phyloP scores from a whole-genome alignment of 176 grass and related monocot species.

The Ampelocalamus luodianensis region DNA sequence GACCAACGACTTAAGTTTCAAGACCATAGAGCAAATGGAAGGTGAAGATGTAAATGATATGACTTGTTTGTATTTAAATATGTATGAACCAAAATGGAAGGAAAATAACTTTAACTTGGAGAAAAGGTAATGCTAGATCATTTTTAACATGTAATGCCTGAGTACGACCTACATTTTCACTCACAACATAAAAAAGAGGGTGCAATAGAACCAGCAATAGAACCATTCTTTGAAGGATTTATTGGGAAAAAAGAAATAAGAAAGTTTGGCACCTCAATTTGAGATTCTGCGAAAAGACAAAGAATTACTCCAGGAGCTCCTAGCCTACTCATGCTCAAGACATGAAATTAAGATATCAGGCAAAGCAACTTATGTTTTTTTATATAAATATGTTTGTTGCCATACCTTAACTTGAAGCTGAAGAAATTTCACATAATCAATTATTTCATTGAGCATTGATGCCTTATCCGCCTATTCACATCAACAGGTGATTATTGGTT shows the following conservation, averaged over 20 bases:
- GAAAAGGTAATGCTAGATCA: no score
- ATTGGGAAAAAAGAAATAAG: not conserved
- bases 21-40: no score
- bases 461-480: conserved; percentile 77
- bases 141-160: not conserved
- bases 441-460: conserved; percentile 90
- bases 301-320: conserved; percentile 84
- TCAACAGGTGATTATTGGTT: conserved; percentile 1
- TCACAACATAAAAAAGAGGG: not conserved
- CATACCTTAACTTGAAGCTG: conserved; percentile 94
- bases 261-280: conserved; percentile 60
- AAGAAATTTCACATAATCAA: conserved; percentile 93
- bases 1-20: no score
- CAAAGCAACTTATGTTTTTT: conserved; percentile 4
- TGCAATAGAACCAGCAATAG: no score
- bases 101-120: no score
- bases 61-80: no score
- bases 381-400: conserved; percentile 18
- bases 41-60: no score
- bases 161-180: not conserved
- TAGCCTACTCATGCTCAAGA: conserved; percentile 91
- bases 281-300: conserved; percentile 72
- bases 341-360: conserved; percentile 52
- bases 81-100: no score
- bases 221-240: not conserved